These are phyloP conservation scores for Paecilomyces fulvus DNA, from an alignment of 2,329 filamentous ascomycete species.

Conservation along the genomic window DNA sequence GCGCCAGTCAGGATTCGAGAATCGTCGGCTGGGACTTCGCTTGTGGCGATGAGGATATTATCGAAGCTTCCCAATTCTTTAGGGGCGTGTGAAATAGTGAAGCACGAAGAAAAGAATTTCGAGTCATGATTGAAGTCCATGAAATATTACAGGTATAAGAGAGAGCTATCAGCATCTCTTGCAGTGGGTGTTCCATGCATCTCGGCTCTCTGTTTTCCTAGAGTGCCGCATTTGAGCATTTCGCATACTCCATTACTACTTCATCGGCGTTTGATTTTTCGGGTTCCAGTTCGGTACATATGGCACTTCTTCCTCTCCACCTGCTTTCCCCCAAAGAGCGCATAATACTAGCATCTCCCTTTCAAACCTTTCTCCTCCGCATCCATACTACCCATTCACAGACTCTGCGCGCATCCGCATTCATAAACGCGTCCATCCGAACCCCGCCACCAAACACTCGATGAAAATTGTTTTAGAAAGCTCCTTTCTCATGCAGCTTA, in stretches of 20 bases:
- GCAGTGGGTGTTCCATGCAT: neutral
- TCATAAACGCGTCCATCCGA: neutral
- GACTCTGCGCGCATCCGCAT: neutral
- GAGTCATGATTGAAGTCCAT: neutral
- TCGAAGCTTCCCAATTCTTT: slow-evolving; percentile 72
- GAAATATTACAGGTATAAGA: neutral
- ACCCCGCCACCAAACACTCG: neutral
- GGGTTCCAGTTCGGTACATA: neutral
- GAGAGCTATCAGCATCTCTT: neutral
- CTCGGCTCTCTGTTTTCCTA: neutral
- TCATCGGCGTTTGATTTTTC: neutral
- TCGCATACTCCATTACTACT: neutral
- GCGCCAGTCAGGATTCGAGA: slow-evolving; percentile 80
- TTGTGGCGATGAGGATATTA: slow-evolving; percentile 70
- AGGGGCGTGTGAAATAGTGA: slow-evolving; percentile 31
- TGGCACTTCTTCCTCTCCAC: neutral
- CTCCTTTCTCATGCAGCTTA: neutral
- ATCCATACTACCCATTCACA: neutral
- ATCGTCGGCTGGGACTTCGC: slow-evolving; percentile 99
- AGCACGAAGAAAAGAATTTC: neutral
- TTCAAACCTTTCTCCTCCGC: too few species aligned
- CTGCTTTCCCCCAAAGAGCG: neutral
- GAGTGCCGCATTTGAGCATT: neutral
- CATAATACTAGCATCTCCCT: neutral
- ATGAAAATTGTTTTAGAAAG: neutral